Percentiles rank a stretch among this genome's conserved stretches.
Evolutionary conservation across 1,284 basidiomycete species (phyloP).

Genomic region (Psilocybe mexicana): DNA sequence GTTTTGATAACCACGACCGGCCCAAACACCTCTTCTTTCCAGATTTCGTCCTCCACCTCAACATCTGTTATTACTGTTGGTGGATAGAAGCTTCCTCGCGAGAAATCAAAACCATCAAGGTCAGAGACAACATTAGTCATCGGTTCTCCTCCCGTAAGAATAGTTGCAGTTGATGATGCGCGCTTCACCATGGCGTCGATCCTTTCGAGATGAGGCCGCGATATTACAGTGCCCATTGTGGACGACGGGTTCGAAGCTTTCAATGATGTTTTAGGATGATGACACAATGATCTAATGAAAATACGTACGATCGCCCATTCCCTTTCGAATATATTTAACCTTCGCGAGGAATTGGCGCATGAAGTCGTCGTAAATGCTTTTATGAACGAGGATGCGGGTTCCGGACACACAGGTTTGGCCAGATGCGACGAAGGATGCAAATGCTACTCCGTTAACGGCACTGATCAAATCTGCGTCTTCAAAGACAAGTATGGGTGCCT

Average conservation of each 20-base stretch:
- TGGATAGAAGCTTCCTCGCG: slow-evolving; percentile 70
- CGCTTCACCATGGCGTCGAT: slow-evolving; percentile 59
- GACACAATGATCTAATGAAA: not conserved
- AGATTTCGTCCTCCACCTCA: slow-evolving; percentile 60
- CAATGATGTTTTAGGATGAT: not conserved
- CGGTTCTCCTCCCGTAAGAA: slow-evolving; percentile 65
- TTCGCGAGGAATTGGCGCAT: slow-evolving; percentile 63
- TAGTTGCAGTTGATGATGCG: slow-evolving; percentile 39
- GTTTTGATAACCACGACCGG: slow-evolving; percentile 72
- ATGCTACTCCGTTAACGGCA: slow-evolving; percentile 77
- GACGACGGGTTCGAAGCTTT: slow-evolving; percentile 68
- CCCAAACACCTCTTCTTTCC: slow-evolving; percentile 82
- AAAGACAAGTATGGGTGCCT: slow-evolving; percentile 80
- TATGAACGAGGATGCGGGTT: slow-evolving; percentile 71
- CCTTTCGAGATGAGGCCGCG: slow-evolving; percentile 57
- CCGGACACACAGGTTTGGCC: slow-evolving; percentile 87
- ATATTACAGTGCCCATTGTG: slow-evolving; percentile 79
- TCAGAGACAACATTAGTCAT: slow-evolving; percentile 54
- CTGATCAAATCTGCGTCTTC: slow-evolving; percentile 69
- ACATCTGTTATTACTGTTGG: slow-evolving; percentile 73
- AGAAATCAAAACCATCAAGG: slow-evolving; percentile 70
- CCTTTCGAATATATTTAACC: slow-evolving; percentile 54
- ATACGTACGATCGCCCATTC: slow-evolving; percentile 76
- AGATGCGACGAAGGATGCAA: slow-evolving; percentile 82
- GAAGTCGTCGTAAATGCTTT: slow-evolving; percentile 67